Conservation (phyloP, 2,329 filamentous ascomycete genomes). For the Aspergillus ibericus region DNA sequence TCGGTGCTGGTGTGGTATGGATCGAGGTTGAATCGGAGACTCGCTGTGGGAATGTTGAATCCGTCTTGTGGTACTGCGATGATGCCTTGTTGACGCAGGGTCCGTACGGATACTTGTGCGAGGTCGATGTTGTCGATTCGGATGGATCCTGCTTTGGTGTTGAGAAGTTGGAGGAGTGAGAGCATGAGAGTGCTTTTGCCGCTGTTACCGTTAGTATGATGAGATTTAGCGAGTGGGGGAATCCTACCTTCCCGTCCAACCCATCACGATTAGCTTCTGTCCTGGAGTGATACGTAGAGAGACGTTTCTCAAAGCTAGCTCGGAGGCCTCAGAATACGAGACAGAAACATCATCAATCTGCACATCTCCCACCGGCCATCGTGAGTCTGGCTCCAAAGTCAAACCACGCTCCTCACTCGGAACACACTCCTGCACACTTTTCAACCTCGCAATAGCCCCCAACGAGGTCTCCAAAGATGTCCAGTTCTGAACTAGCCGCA, state of each 20-base stretch:
- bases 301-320: background rate
- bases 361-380: background rate
- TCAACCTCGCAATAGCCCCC: slow-evolving; percentile 44
- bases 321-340: background rate
- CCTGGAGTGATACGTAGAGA: background rate
- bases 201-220: too few species aligned
- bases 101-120: background rate
- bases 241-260: slow-evolving; percentile 3
- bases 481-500: slow-evolving; percentile 49
- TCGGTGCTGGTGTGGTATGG: background rate
- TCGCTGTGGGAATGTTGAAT: background rate
- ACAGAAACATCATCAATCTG: background rate
- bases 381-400: background rate
- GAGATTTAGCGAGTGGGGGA: too few species aligned
- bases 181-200: slow-evolving; percentile 5
- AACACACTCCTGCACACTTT: background rate
- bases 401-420: background rate
- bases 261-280: background rate
- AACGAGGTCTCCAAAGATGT: slow-evolving; percentile 55
- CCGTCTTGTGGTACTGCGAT: slow-evolving; percentile 7
- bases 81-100: background rate
- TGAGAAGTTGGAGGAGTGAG: background rate
- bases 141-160: background rate
- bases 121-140: background rate
- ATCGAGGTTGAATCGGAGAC: slow-evolving; percentile 1